Conservation (phyloP, 2,329 filamentous ascomycete species). For the Didymella sp. region DNA sequence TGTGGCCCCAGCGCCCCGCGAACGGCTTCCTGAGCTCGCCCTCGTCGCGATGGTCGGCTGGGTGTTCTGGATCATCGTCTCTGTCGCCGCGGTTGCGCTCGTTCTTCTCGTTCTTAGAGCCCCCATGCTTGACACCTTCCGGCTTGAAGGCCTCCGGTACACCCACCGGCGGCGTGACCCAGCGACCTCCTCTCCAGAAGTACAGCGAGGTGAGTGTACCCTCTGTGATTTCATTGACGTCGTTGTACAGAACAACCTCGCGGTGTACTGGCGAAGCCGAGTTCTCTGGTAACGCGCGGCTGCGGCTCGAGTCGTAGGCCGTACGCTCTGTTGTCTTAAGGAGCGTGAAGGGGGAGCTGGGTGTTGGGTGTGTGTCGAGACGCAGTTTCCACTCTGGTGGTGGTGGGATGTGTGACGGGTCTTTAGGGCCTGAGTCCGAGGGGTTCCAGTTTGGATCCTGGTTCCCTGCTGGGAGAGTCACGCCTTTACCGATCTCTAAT, state of each 20-base stretch:
- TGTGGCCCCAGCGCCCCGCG: conserved; percentile 49
- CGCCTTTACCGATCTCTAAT: conserved; percentile 39
- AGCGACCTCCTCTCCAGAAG: conserved; percentile 73
- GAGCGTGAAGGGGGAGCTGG: conserved; percentile 71
- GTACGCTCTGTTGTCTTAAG: conserved; percentile 83
- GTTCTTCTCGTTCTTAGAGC: no score
- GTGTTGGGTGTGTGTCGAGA: conserved; percentile 61
- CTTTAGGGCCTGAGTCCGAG: neutral
- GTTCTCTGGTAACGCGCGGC: conserved; percentile 62
- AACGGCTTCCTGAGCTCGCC: conserved; percentile 47
- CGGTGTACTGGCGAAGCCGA: conserved; percentile 43
- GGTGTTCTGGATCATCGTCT: neutral
- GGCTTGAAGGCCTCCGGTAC: conserved; percentile 38
- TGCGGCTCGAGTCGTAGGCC: conserved; percentile 74
- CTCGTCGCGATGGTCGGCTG: conserved; percentile 31
- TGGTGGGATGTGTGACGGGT: conserved; percentile 5
- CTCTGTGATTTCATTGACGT: conserved; percentile 76
- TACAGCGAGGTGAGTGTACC: conserved; percentile 84
- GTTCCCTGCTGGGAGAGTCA: conserved; percentile 34
- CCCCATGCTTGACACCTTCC: no score
- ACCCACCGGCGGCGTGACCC: conserved; percentile 76
- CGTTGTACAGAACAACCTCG: conserved; percentile 80
- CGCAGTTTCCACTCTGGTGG: conserved; percentile 56
- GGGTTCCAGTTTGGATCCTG: neutral
- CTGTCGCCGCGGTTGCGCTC: neutral